phyloP scores from a whole-genome alignment of 441 rosid species.

The Flueggea neowawraea region DNA sequence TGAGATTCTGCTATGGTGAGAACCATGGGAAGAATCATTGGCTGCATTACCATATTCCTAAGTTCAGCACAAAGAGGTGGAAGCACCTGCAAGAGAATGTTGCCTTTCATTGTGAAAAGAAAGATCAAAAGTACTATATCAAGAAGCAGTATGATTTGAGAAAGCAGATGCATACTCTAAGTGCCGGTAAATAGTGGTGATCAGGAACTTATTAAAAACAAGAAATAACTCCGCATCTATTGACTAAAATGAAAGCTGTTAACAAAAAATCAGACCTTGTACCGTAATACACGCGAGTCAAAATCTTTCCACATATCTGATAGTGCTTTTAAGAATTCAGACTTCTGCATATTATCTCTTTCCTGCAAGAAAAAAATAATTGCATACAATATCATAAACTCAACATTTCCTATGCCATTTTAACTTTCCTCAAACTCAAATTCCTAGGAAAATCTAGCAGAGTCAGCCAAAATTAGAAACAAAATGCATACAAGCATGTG shows the following conservation, averaged over 20 bases:
- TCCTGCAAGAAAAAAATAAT: slow-evolving; percentile 50
- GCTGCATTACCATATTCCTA: slow-evolving; percentile 95
- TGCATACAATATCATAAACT: slow-evolving; percentile 9
- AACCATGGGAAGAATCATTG: slow-evolving; percentile 97
- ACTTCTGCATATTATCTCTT: slow-evolving; percentile 98
- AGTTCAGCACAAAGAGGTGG: slow-evolving; percentile 98
- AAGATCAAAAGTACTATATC: not conserved
- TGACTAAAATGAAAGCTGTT: not conserved
- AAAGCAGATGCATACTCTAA: not conserved
- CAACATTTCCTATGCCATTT: not conserved
- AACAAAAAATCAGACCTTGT: slow-evolving; percentile 50
- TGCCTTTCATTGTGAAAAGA: not conserved
- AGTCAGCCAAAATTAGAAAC: slow-evolving; percentile 14
- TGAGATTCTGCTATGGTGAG: slow-evolving; percentile 94
- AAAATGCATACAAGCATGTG: slow-evolving; percentile 88
- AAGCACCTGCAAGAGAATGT: slow-evolving; percentile 62
- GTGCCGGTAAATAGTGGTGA: not conserved
- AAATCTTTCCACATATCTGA: slow-evolving; percentile 99
- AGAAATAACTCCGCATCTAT: not conserved
- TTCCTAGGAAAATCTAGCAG: not conserved
- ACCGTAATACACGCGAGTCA: slow-evolving; percentile 93
- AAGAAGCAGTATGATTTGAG: not conserved
- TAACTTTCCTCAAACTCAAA: slow-evolving; percentile 6
- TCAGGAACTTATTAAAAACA: not conserved
- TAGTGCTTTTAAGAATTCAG: slow-evolving; percentile 95